phyloP scores from a whole-genome alignment of 2,329 filamentous ascomycete genomes.

The Drechslerella dactyloides region DNA sequence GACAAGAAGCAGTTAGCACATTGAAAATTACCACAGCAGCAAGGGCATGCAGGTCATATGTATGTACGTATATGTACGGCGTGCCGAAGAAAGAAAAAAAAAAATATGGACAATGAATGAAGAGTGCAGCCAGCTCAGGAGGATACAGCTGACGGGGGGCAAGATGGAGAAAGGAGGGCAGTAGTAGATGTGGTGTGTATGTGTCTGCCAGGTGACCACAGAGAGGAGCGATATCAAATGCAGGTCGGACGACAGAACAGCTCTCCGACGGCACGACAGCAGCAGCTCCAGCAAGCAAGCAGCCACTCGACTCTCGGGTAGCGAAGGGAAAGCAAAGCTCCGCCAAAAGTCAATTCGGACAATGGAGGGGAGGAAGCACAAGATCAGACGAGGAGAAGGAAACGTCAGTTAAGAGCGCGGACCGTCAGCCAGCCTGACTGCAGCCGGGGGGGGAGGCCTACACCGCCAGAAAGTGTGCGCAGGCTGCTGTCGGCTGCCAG shows the following conservation, averaged over 20 bases:
- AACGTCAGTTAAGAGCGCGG: conserved; percentile 17
- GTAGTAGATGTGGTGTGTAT: too few relatives aligned
- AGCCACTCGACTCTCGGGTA: conserved; percentile 30
- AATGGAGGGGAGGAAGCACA: conserved; percentile 4
- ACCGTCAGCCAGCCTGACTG: neutral
- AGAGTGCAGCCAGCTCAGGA: conserved; percentile 11
- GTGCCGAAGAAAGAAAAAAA: conserved; percentile 19
- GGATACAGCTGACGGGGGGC: conserved; percentile 6
- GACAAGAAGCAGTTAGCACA: conserved; percentile 48
- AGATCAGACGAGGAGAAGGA: conserved; percentile 25
- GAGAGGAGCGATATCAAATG: conserved; percentile 15
- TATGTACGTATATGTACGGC: conserved; percentile 19
- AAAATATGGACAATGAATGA: conserved; percentile 26
- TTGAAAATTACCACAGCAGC: conserved; percentile 33
- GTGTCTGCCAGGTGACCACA: conserved; percentile 42
- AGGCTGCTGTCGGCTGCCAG: conserved; percentile 30
- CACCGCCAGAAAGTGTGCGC: too few relatives aligned
- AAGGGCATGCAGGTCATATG: conserved; percentile 49
- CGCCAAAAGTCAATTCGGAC: conserved; percentile 25
- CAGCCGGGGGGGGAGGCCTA: too few relatives aligned
- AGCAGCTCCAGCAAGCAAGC: conserved; percentile 11
- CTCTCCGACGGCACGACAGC: neutral
- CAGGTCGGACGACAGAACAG: neutral
- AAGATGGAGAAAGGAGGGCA: conserved; percentile 10
- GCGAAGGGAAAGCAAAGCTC: conserved; percentile 25